These are phyloP conservation scores for Candida quercuum DNA, from an alignment of 805 yeast species.

Conservation along the genomic window DNA sequence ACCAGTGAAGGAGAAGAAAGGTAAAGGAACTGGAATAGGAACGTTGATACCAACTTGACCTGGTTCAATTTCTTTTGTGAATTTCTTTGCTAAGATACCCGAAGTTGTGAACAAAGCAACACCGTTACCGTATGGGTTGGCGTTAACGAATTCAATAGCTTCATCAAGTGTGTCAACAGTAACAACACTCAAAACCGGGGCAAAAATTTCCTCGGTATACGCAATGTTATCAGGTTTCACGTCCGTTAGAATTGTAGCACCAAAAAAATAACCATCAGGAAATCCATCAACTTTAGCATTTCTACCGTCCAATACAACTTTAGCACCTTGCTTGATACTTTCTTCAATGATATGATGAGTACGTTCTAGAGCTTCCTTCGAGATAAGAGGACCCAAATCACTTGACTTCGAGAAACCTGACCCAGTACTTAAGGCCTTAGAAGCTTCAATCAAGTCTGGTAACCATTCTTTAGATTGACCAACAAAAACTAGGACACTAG, in stretches of 20 bases:
- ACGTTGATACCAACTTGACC: conserved; percentile 79
- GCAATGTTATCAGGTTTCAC: conserved; percentile 61
- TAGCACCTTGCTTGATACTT: conserved; percentile 53
- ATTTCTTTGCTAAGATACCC: conserved; percentile 66
- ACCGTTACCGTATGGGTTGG: conserved; percentile 66
- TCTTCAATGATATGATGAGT: conserved; percentile 50
- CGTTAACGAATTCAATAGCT: conserved; percentile 60
- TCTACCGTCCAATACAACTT: conserved; percentile 59
- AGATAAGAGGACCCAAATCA: conserved; percentile 68
- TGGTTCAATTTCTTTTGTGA: conserved; percentile 61
- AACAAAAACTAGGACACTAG: conserved; percentile 66
- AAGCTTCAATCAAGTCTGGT: conserved; percentile 50
- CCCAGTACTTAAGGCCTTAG: conserved; percentile 51
- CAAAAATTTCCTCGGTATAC: conserved; percentile 70
- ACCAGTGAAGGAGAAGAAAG: conserved; percentile 79
- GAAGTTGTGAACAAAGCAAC: conserved; percentile 64
- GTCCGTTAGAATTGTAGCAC: conserved; percentile 61
- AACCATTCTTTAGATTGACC: conserved; percentile 62
- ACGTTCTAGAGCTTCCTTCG: conserved; percentile 47
- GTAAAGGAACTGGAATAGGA: conserved; percentile 77
- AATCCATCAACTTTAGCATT: conserved; percentile 39
- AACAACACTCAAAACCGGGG: conserved; percentile 63
- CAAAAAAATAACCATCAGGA: conserved; percentile 64
- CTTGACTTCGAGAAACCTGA: conserved; percentile 59
- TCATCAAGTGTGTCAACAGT: conserved; percentile 65